Base-by-base conservation (phyloP, 352 stramenopile species). In the Blastocystis sp. region DNA sequence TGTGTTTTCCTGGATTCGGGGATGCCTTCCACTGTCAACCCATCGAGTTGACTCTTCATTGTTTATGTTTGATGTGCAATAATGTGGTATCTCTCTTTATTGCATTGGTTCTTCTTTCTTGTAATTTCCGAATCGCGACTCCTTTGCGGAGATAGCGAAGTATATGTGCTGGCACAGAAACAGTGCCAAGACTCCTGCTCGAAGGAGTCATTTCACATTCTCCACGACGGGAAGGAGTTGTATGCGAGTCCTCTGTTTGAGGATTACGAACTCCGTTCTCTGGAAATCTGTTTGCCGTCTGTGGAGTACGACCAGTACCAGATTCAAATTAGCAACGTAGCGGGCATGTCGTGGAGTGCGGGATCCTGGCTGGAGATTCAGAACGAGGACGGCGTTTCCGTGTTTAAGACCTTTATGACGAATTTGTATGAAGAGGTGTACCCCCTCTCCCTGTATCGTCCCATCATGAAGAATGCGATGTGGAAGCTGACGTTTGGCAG, bases 401-500 rank as follows among this genome's bases (percentile, higher is more conserved):
- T 75, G 29, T 51, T 73, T 4, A 73, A 73, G 36, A 73, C 2
- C 4, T 51, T 53, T 46, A 36, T 73, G 34, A 51, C 38, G 18
- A 29, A 73, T 18, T 46, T 46, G 29, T 7, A 27, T 40, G 32
- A 73, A 29, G 63, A 73, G 18, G 29, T 32, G 24, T 73, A 51
- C 29, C n/a, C 63, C 18, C 11, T 73, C 11, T 73, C 63, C 21
- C 44, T 73, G 18, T 73, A 73, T 51, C 36, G 36, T 51, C 32
- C 32, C 14, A 73, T 73, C 44, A 32, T 24, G 63, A 46, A 73
- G 44, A 29, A 73, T 51, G 29, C n/a, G 18, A 29, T 32, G 18
- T 73, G 63, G 63, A 73, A 73, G 63, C 2, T 73, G 63, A 73
- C 63, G 16, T 73, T 24, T 29, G 38, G 38, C 38, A 42, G 21